Base-by-base conservation (phyloP, 371 early-diverging fungal genomes). In the Apophysomyces ossiformis region DNA sequence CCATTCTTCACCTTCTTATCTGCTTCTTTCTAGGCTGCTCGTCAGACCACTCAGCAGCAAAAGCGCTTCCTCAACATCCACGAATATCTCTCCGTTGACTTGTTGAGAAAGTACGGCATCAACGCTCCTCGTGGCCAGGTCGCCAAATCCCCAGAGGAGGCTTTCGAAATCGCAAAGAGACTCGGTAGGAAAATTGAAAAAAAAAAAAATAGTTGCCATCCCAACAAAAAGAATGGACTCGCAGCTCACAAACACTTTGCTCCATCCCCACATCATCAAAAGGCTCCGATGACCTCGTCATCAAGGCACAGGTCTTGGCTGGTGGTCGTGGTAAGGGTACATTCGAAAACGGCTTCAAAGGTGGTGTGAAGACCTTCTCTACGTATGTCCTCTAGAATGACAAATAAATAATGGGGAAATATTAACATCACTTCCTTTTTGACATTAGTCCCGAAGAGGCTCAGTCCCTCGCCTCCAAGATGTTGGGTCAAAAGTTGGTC, bases 241-340 rank as follows among this genome's bases (percentile, higher is more conserved):
- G 32, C 32, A 26, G 32, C 32, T 26, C 32, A 41, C 13, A 41
- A 8, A 2, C 41, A 41, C 41, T 26, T 26, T 26, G 2, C 32
- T 26, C 32, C 32, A 57, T 58, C 41, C 56, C 12, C 26, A 46
- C 26, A 16, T 13, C 41, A 41, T 54, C 1, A 77, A 26, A 26
- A 89, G 90, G 88, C 63, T 83, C 87, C 57, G 85, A 91, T 73
- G 98, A 97, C 68, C 83, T 96, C 67, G 97, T 98, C 66, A 93
- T 98, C 85, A 98, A 98, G 89, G 98, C 99, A 63, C 99, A 99
- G 85, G 98, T 99, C 38, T 85, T 98, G 68, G 99, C 99, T 68
- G 99, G 99, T 76, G 99, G 99, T 66, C 95, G 99, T 83, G 99
- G 99, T 69, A 99, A 99, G 87, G 99, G 99, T 73, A 87, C 87